phyloP scores from a whole-genome alignment of 1,139 yeast species.

The Zygosaccharomyces pseudobailii region DNA sequence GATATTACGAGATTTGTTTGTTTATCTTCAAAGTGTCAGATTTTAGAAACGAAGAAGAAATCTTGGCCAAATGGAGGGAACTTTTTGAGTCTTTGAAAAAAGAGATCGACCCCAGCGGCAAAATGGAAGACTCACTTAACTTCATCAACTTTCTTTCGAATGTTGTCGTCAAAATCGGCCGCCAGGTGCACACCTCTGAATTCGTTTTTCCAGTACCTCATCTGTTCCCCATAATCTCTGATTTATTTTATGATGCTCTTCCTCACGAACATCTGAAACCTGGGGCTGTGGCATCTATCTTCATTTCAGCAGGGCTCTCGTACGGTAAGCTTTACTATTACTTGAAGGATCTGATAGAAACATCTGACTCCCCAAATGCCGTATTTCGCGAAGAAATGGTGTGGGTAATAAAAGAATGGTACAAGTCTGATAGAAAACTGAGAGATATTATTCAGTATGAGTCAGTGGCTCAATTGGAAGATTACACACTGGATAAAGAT shows the following conservation, averaged over 20 bases:
- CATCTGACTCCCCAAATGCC: slow-evolving; percentile 46
- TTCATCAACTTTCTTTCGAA: slow-evolving; percentile 37
- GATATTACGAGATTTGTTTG: slow-evolving; percentile 78
- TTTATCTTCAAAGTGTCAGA: slow-evolving; percentile 79
- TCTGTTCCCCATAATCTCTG: slow-evolving; percentile 52
- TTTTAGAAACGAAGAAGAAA: slow-evolving; percentile 67
- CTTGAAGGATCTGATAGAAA: slow-evolving; percentile 64
- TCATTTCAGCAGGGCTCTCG: slow-evolving; percentile 69
- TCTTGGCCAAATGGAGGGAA: slow-evolving; percentile 65
- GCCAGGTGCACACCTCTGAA: slow-evolving; percentile 51
- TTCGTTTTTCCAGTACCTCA: slow-evolving; percentile 80
- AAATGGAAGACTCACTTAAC: slow-evolving; percentile 29
- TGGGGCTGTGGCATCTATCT: slow-evolving; percentile 64
- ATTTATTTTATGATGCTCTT: slow-evolving; percentile 31
- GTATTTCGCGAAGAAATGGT: slow-evolving; percentile 53
- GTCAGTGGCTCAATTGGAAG: slow-evolving; percentile 22
- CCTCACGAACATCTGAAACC: slow-evolving; percentile 42
- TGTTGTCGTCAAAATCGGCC: slow-evolving; percentile 45
- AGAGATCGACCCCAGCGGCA: slow-evolving; percentile 23
- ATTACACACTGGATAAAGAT: slow-evolving; percentile 30
- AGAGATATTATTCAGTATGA: slow-evolving; percentile 47
- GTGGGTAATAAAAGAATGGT: slow-evolving; percentile 63
- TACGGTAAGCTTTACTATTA: slow-evolving; percentile 66
- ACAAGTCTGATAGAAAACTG: slow-evolving; percentile 54
- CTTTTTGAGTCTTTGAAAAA: slow-evolving; percentile 43